Base-by-base conservation (phyloP, 768 basidiomycete genomes). In the Collybia mongolica region DNA sequence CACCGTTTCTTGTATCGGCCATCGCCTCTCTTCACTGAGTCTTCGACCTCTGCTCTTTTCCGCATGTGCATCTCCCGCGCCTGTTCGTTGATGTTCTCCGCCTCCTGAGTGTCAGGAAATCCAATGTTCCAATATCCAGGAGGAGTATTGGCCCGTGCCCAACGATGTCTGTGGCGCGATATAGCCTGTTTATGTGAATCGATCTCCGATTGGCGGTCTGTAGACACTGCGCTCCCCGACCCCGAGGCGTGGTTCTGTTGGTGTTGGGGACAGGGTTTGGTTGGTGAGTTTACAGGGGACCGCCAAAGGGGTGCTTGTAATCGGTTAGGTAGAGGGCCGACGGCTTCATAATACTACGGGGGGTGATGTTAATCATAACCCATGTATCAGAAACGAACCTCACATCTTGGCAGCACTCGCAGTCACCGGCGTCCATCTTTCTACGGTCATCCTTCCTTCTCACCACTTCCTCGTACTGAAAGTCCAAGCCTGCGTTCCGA, bases 101-200 rank as follows among this genome's bases (percentile, higher is more conserved):
- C 84, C 61, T 91, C 82, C 65, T 95, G 93, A 3, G 93, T 94
- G 55, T 76, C 74, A 1, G 94, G 94, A 63, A 98, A 95, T 1
- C 88, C 92, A 50, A 95, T 93, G 49, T 86, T 76, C 90, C 93
- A 95, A 67, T 90, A 96, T 14, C 82, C 84, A 0, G 91, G 92
- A 9, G 94, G 94, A 1, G 91, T 93, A 44, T 74, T 77, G 1
- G 84, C 75, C 40, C 82, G 75, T 23, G 74, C 74, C 89, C 88
- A 92, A 17, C 83, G 76, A 51, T 83, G 76, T 14, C 87, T 76
- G 64, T 91, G 89, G 24, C 85, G 75, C 32, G 87, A 90, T 44
- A 91, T 84, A 6, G 74, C 69, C 54, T 88, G 77, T 66, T 81
- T 83, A 61, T 89, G 90, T n/a, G 74, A 68, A 11, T 69, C 69